Evolutionary conservation across 805 yeast species (phyloP), one percentile per base, ranked within the genome.

Genomic region (Metschnikowia borealis): DNA sequence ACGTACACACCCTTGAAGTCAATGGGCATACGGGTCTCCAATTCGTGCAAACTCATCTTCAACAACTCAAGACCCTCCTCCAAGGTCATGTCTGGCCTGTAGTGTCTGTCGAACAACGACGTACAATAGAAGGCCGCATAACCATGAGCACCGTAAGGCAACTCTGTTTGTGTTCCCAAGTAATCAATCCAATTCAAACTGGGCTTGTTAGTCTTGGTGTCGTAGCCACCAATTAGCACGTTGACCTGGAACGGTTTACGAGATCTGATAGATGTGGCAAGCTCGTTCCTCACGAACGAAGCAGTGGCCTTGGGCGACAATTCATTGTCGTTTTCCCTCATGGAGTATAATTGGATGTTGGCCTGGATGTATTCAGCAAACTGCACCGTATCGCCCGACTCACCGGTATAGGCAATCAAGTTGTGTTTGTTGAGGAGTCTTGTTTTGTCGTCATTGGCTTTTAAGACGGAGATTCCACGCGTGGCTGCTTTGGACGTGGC

Each of bases 91-190:
- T 84, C 91, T 39, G 83, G 77, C 65, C 84, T 80, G 71, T 91
- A 90, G 70, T 90, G 96, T 59, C 85, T 90, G 73, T 94, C 99
- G 58, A 94, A 77, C 56, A 92, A 73, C 1, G 98, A 87, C 68
- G 89, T 79, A 32, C 96, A 84, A 68, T 94, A 94, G 70, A 92
- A 94, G 1, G 95, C 96, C n/a, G 98, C 96, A 64, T 94, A 94
- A 11, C 99, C 99, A 67, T 94, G 99, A 1, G 98, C 98, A 15
- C 95, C 96, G 65, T 94, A 94, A 14, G 99, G 98, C 52, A 94
- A 76, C 53, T 85, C 89, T 14, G 85, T 96, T 57, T 85, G 82
- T 2, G 99, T 88, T 6, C 99, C 99, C 57, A 94, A 73, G 67
- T 94, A 94, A 66, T 94, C 99, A 58, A 94, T 87, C 85, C 92